Evolutionary conservation across 768 basidiomycete genomes (phyloP), one percentile per base, ranked within the genome.

Genomic region (Suillus occidentalis): DNA sequence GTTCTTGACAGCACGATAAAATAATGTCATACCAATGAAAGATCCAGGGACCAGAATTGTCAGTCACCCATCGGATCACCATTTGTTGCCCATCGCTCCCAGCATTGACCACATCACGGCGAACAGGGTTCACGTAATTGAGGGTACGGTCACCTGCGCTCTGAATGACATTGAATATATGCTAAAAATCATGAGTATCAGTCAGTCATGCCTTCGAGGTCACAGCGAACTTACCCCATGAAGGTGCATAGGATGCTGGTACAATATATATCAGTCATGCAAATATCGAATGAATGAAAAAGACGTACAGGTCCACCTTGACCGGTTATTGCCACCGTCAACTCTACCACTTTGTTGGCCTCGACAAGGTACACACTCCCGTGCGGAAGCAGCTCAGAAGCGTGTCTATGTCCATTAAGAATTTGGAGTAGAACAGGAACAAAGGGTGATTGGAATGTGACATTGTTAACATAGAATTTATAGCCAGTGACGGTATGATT

Each of bases 91-190:
- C 60, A 28, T 1, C 8, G 20, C 25, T 39, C 13, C 72, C 73
- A 13, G 75, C 70, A 61, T 64, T 71, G 16, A 84, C 77, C 1
- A 81, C 83, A 65, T 86, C 85, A 53, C 84, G 75, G 65, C 80
- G 74, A 53, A 81, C 80, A 0, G 90, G 89, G 72, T 90, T 87
- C 8, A 63, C 66, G 40, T 80, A 84, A 70, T 85, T 85, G 69
- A 75, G 76, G 0, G 28, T 31, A 53, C 49, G 64, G 2, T 64
- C 61, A 4, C 79, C 79, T 2, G 83, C 81, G 58, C 79, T 80
- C 61, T 79, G 72, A 22, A 84, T 71, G 25, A 84, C 83, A 52
- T 77, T 75, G 66, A 85, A 85, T 8, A 74, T 64, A 66, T 84
- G 82, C 80, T 83, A 65, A 42, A 20, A 20, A 42, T 31, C 10